phyloP scores from a whole-genome alignment of 106 monocot species.

The Hemerocallis citrina region DNA sequence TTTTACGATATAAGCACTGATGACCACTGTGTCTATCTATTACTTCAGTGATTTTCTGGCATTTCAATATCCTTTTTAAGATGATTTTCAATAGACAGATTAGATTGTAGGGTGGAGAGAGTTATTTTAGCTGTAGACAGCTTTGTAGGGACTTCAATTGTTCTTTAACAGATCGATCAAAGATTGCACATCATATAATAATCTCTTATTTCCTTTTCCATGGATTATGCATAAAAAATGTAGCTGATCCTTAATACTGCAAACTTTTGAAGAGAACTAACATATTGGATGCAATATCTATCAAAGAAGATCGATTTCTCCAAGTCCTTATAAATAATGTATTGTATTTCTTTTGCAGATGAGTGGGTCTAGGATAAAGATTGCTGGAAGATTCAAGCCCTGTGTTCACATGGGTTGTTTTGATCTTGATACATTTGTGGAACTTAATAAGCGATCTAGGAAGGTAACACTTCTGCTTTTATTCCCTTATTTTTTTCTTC shows the following conservation, averaged over 20 bases:
- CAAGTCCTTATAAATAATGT: not conserved
- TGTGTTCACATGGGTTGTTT: constrained; percentile 92
- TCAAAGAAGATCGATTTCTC: not conserved
- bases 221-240: not conserved
- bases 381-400: constrained; percentile 78
- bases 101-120: too few relatives aligned
- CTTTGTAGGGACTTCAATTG: too few relatives aligned
- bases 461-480: constrained; percentile 7
- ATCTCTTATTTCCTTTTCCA: not conserved
- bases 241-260: not conserved
- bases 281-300: not conserved
- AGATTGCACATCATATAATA: too few relatives aligned
- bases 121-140: too few relatives aligned
- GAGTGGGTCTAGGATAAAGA: constrained; percentile 82
- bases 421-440: constrained; percentile 87
- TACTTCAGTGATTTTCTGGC: too few relatives aligned
- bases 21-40: too few relatives aligned
- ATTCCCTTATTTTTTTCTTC: not conserved
- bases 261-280: not conserved
- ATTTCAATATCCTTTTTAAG: too few relatives aligned
- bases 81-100: too few relatives aligned
- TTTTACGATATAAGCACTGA: too few relatives aligned
- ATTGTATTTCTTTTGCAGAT: constrained; percentile 38
- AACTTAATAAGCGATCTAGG: constrained; percentile 57
- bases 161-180: too few relatives aligned